These are phyloP conservation scores for Rutidosis leptorrhynchoides DNA, from an alignment of 129 eudicot genomes.

Conservation along the genomic window DNA sequence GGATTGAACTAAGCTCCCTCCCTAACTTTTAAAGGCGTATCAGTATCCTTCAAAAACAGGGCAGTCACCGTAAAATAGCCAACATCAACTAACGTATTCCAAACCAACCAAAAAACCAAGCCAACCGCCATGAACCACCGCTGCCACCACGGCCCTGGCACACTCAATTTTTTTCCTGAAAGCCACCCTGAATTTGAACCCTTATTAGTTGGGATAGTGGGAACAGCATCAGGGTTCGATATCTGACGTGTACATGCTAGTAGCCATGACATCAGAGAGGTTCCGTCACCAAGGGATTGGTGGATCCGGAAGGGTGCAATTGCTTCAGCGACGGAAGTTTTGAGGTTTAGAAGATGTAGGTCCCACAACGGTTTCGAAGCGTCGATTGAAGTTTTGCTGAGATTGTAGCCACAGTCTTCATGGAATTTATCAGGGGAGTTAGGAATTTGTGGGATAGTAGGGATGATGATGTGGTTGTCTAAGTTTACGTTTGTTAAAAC, in stretches of 20 bases:
- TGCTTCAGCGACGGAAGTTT: conserved; percentile 37
- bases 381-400: conserved; percentile 39
- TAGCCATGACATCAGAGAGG: conserved; percentile 47
- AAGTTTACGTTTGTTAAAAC: conserved; percentile 41
- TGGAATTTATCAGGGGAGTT: conserved; percentile 37
- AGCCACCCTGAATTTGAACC: conserved; percentile 15
- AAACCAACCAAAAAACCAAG: conserved; percentile 28
- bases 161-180: background rate
- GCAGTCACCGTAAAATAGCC: conserved; percentile 33
- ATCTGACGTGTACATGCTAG: conserved; percentile 54
- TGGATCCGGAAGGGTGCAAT: conserved; percentile 41
- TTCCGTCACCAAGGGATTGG: conserved; percentile 62
- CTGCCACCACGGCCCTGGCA: conserved; percentile 21
- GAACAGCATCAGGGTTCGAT: conserved; percentile 37
- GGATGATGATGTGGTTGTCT: conserved; percentile 42
- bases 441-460: conserved; percentile 25
- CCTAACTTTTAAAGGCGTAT: conserved; percentile 40
- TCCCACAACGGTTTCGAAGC: conserved; percentile 56
- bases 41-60: conserved; percentile 40
- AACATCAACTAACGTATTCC: conserved; percentile 43
- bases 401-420: conserved; percentile 41
- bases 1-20: conserved; percentile 46
- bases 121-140: conserved; percentile 17
- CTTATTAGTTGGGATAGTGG: conserved; percentile 39
- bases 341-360: conserved; percentile 52